These are phyloP conservation scores for Mortierella sp. DNA, from an alignment of 371 early-diverging fungal genomes.

Conservation along the genomic window DNA sequence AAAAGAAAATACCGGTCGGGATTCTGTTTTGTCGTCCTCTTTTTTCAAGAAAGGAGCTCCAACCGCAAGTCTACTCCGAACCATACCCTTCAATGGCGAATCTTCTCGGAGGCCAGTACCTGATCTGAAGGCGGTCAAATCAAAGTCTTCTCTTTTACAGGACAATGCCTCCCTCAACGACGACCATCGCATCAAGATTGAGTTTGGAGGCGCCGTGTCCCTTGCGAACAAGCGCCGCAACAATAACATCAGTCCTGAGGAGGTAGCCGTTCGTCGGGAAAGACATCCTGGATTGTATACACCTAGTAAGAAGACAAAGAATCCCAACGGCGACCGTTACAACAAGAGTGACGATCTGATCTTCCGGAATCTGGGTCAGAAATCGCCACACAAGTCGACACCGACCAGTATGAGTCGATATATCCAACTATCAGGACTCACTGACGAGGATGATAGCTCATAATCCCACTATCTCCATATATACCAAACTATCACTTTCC, in stretches of 20 bases:
- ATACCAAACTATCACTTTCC: background rate
- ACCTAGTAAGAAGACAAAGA: slow-evolving; percentile 34
- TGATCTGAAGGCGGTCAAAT: slow-evolving; percentile 4
- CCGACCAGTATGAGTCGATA: slow-evolving; percentile 36
- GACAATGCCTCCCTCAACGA: background rate
- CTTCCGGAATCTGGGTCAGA: background rate
- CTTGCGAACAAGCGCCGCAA: slow-evolving; percentile 1
- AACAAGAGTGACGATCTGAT: too few relatives aligned
- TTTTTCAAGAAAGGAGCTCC: slow-evolving; percentile 2
- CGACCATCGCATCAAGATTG: background rate
- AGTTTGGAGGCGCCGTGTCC: slow-evolving; percentile 1
- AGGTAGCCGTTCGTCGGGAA: slow-evolving; percentile 5
- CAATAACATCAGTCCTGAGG: slow-evolving; percentile 3
- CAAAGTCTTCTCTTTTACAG: background rate
- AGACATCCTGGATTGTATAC: slow-evolving; percentile 47
- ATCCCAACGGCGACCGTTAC: background rate
- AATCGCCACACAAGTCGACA: slow-evolving; percentile 18
- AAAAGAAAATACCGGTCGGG: background rate
- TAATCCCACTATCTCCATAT: background rate
- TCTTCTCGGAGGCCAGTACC: slow-evolving; percentile 34
- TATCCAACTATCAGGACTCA: slow-evolving; percentile 23
- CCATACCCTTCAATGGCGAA: slow-evolving; percentile 36
- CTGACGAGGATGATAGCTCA: slow-evolving; percentile 11
- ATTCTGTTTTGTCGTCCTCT: background rate
- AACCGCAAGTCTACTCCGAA: slow-evolving; percentile 16